Conservation (phyloP, 2,329 filamentous ascomycete species). For the Penicillium sp. region DNA sequence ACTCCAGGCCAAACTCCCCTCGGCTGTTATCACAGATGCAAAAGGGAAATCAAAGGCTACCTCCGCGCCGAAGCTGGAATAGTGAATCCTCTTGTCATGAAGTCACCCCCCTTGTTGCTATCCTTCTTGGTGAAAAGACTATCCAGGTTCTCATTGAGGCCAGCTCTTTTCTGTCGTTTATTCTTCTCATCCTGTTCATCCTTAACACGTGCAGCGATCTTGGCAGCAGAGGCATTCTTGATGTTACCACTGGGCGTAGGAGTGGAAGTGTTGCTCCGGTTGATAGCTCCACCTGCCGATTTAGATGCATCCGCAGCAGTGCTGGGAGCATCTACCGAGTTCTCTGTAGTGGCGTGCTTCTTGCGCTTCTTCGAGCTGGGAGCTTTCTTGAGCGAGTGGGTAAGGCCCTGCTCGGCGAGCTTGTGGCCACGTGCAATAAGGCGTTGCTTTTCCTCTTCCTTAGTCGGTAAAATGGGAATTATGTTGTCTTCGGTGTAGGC, state of each 20-base stretch:
- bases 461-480: conserved; percentile 75
- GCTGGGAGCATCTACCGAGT: conserved; percentile 31
- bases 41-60: conserved; percentile 19
- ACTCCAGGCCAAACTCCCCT: neutral
- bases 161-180: conserved; percentile 72
- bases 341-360: conserved; percentile 57
- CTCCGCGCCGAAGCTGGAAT: conserved; percentile 48
- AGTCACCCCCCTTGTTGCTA: conserved; percentile 50
- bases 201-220: conserved; percentile 79
- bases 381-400: conserved; percentile 85
- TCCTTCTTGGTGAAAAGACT: conserved; percentile 54
- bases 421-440: conserved; percentile 66
- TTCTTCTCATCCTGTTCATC: conserved; percentile 81
- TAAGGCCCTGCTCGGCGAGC: conserved; percentile 70
- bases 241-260: conserved; percentile 58
- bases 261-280: conserved; percentile 34
- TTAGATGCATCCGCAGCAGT: conserved; percentile 39
- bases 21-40: neutral
- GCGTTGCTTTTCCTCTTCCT: conserved; percentile 67
- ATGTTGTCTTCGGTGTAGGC: conserved; percentile 71
- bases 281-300: conserved; percentile 7
- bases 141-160: conserved; percentile 57
- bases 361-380: conserved; percentile 69
- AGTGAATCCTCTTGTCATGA: conserved; percentile 60
- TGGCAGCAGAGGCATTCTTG: conserved; percentile 84